These are phyloP conservation scores for Lagenaria siceraria DNA, from an alignment of 306 rosid genomes.

Conservation along the genomic window DNA sequence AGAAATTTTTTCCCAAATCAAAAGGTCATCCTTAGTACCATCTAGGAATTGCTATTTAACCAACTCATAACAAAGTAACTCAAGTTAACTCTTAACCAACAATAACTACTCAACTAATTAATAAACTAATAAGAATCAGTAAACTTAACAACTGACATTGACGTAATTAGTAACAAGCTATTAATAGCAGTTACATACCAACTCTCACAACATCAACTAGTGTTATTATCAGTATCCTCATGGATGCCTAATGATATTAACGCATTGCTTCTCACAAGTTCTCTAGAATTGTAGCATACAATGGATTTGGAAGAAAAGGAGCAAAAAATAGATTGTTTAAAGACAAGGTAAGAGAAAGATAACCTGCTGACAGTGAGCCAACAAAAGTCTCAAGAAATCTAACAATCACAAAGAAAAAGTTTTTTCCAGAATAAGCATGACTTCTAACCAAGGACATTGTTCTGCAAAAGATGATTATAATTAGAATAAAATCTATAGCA, in stretches of 20 bases:
- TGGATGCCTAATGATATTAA: not conserved
- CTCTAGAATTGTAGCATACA: not conserved
- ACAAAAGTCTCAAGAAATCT: slow-evolving; percentile 96
- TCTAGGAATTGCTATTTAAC: not conserved
- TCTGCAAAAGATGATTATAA: slow-evolving; percentile 28
- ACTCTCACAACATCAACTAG: not conserved
- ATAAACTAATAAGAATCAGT: not conserved
- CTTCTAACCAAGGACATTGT: slow-evolving; percentile 75
- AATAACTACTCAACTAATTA: not conserved
- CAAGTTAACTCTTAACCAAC: not conserved
- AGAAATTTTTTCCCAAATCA: not conserved
- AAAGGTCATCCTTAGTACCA: not conserved
- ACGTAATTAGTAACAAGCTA: not conserved
- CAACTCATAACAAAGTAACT: not conserved
- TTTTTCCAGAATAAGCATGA: slow-evolving; percentile 50
- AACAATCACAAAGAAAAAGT: slow-evolving; percentile 67
- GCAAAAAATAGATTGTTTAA: not conserved
- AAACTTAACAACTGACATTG: not conserved
- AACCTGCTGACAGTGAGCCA: slow-evolving; percentile 96
- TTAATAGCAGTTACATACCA: not conserved
- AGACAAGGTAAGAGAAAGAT: slow-evolving; percentile 7
- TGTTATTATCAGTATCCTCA: not conserved
- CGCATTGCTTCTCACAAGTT: not conserved
- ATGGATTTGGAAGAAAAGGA: not conserved
- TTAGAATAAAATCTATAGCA: slow-evolving; percentile 18